These are phyloP conservation scores for Acephala macrosclerotiorum DNA, from an alignment of 2,329 filamentous ascomycete genomes.

Conservation along the genomic window DNA sequence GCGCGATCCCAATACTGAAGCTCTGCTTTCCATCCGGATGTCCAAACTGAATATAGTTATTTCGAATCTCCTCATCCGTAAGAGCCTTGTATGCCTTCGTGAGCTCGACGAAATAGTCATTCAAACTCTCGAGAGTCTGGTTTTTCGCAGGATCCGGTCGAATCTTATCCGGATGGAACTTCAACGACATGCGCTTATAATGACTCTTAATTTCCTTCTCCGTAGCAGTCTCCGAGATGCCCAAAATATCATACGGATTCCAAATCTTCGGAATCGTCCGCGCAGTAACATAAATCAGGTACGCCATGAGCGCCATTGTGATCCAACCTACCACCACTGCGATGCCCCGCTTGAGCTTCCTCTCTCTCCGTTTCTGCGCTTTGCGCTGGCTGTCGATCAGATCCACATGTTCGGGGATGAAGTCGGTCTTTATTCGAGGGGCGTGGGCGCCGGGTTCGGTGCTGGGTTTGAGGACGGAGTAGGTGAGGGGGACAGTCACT, in stretches of 20 bases:
- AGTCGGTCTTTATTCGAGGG: constrained; percentile 82
- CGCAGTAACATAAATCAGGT: constrained; percentile 84
- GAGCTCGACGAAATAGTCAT: constrained; percentile 89
- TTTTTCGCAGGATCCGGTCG: constrained; percentile 86
- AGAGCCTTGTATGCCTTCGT: constrained; percentile 98
- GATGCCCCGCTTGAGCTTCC: constrained; percentile 84
- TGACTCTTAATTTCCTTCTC: constrained; percentile 93
- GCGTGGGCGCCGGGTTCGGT: constrained; percentile 81
- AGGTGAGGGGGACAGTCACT: constrained; percentile 89
- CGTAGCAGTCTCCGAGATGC: constrained; percentile 81
- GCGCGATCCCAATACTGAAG: constrained; percentile 95
- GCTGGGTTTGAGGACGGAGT: constrained; percentile 82
- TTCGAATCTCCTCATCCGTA: constrained; percentile 95
- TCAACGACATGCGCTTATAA: constrained; percentile 86
- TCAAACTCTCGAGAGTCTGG: constrained; percentile 84
- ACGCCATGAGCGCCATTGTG: constrained; percentile 88
- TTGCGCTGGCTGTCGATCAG: constrained; percentile 83
- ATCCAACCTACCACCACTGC: constrained; percentile 81
- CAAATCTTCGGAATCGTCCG: constrained; percentile 79
- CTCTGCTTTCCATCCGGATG: constrained; percentile 98
- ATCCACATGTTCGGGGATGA: constrained; percentile 81
- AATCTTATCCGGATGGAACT: constrained; percentile 92
- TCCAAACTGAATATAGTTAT: constrained; percentile 95
- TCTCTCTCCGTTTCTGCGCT: constrained; percentile 88
- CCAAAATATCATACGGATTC: constrained; percentile 96